These are phyloP conservation scores for Corniculantispora saksenae DNA, from an alignment of 2,329 filamentous ascomycete species.

Conservation along the genomic window DNA sequence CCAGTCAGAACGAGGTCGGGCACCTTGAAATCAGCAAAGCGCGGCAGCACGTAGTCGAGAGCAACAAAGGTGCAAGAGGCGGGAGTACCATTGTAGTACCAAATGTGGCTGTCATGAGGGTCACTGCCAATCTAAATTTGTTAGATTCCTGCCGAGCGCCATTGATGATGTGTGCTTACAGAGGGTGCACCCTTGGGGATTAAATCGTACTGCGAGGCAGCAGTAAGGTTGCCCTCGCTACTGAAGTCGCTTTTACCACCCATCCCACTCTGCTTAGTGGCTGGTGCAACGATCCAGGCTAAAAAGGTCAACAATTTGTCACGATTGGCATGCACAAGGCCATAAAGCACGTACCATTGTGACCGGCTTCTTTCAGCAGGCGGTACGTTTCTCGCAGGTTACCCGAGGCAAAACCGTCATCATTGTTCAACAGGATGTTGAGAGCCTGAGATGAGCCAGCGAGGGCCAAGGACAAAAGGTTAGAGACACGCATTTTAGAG, in stretches of 20 bases:
- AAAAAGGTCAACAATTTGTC: neutral
- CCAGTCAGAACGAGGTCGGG: conserved; percentile 57
- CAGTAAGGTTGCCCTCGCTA: conserved; percentile 30
- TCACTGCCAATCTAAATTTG: conserved; percentile 43
- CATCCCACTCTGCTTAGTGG: conserved; percentile 32
- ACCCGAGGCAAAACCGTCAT: conserved; percentile 33
- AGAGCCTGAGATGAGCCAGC: conserved; percentile 24
- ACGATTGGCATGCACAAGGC: too few relatives aligned
- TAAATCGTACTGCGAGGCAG: conserved; percentile 29
- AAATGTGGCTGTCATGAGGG: conserved; percentile 54
- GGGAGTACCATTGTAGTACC: conserved; percentile 63
- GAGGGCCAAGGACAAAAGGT: conserved; percentile 6
- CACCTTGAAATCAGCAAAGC: conserved; percentile 46
- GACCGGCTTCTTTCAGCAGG: conserved; percentile 30
- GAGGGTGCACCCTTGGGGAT: conserved; percentile 32
- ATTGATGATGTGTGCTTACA: conserved; percentile 20
- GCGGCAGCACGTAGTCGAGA: conserved; percentile 56
- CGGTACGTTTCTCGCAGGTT: conserved; percentile 34
- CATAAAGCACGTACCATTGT: conserved; percentile 27
- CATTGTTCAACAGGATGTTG: conserved; percentile 34
- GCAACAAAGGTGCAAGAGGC: conserved; percentile 57
- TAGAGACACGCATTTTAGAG: conserved; percentile 2
- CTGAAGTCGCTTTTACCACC: conserved; percentile 33
- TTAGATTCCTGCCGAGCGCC: neutral
- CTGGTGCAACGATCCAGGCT: conserved; percentile 35